phyloP scores from a whole-genome alignment of 495 filamentous ascomycete genomes.

The Thermothielavioides terrestris region DNA sequence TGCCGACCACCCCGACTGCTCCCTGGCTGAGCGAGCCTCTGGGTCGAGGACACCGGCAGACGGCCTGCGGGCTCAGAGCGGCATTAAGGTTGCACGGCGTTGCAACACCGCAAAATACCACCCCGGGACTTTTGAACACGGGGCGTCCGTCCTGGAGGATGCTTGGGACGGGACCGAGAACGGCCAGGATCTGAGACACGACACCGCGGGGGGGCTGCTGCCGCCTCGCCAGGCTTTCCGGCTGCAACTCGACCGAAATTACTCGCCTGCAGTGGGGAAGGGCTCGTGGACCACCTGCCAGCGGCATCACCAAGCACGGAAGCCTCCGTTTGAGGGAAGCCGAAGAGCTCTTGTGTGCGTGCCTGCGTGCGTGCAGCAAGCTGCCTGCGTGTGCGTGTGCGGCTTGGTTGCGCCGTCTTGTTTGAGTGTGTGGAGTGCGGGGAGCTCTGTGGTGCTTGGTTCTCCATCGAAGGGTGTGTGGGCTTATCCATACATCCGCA shows the following conservation, averaged over 20 bases:
- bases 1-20: conserved; percentile 12
- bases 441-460: not conserved
- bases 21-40: not conserved
- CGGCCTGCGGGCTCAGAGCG: conserved; percentile 17
- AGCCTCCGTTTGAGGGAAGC: not conserved
- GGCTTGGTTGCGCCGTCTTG: no score
- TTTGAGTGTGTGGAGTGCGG: conserved; percentile 1
- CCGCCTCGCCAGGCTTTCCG: not conserved
- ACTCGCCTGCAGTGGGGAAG: conserved; percentile 3
- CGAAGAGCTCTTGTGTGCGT: not conserved
- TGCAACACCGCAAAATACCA: conserved; percentile 25
- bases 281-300: not conserved
- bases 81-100: conserved; percentile 30
- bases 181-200: conserved; percentile 17
- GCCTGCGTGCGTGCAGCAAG: not conserved
- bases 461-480: not conserved
- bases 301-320: not conserved
- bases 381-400: no score
- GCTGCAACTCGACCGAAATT: not conserved
- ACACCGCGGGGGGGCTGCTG: conserved; percentile 8
- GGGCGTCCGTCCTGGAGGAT: conserved; percentile 5
- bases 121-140: conserved; percentile 15
- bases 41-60: conserved; percentile 6
- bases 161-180: conserved; percentile 4
- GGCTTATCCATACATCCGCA: not conserved